Base-by-base conservation (phyloP, 495 filamentous ascomycete genomes). In the Talaromyces liani region DNA sequence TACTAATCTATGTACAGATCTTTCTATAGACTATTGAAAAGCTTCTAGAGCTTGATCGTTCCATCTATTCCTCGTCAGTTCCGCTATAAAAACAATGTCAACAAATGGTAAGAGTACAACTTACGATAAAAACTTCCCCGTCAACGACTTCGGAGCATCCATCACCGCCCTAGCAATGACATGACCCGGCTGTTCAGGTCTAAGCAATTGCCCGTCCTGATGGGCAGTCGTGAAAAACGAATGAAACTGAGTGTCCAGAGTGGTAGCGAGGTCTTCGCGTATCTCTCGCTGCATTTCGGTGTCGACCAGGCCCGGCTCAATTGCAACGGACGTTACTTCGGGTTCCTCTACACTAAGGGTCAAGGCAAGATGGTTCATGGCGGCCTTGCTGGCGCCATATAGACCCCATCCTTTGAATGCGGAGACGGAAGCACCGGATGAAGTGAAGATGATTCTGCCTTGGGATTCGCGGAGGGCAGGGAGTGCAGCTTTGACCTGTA, bases 341-440 rank as follows among this genome's bases (percentile, higher is more conserved):
- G 89, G 85, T 72, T 97, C 94, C 66, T 98, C 94, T 8, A 79
- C 81, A 1, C 85, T 87, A 24, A 98, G 66, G n/a, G 89, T 92
- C 59, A 81, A 69, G 18, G 85, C 84, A 0, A 98, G 79, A 70
- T 93, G 88, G 75, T 96, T 95, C 72, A 97, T 73, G 1, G 91
- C 92, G 1, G 93, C 93, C 74, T 97, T 97, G n/a, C 87, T 87
- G 5, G 90, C 83, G 6, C 91, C 91, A 68, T 98, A 98, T 0
- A 82, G 75, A 59, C 79, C 86, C 93, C 94, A 97, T 2, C 85
- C 85, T 1, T 79, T 73, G 71, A 93, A 96, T 4, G 80, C 85
- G 9, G 75, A 76, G 36, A 41, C 36, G 36, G 36, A 41, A 16
- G 36, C 36, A 16, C 36, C 36, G 36, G 36, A 41, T 16, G 36